phyloP scores from a whole-genome alignment of 495 filamentous ascomycete genomes.

The Lindgomyces ingoldianus region DNA sequence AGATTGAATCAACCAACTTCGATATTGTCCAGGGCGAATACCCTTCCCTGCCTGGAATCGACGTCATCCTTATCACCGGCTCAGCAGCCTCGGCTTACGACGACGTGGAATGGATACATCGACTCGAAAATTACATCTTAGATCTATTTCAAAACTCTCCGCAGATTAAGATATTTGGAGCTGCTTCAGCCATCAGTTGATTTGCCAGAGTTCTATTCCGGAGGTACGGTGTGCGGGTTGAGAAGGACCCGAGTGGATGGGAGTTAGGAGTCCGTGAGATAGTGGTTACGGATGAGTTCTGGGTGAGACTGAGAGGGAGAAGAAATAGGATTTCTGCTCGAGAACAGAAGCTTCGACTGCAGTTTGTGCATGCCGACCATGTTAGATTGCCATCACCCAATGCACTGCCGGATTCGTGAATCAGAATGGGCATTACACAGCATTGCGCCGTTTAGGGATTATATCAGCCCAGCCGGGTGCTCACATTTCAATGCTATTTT shows the following conservation, averaged over 20 bases:
- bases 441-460: conserved; percentile 27
- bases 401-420: conserved; percentile 17
- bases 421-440: conserved; percentile 12
- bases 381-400: conserved; percentile 15
- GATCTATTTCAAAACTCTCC: conserved; percentile 14
- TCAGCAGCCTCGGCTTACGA: conserved; percentile 27
- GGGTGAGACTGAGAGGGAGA: not conserved
- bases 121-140: conserved; percentile 13
- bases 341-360: conserved; percentile 10
- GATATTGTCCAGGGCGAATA: conserved; percentile 13
- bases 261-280: conserved; percentile 27
- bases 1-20: conserved; percentile 18
- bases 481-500: conserved; percentile 30
- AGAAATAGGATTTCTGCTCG: not conserved
- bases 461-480: conserved; percentile 21
- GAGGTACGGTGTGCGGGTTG: conserved; percentile 17
- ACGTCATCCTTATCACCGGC: conserved; percentile 28
- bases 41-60: conserved; percentile 7
- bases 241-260: conserved; percentile 30
- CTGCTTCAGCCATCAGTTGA: conserved; percentile 31
- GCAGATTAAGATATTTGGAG: conserved; percentile 28
- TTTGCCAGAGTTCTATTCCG: conserved; percentile 22
- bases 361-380: conserved; percentile 31
- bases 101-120: conserved; percentile 17
- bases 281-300: conserved; percentile 6